Evolutionary conservation across 352 stramenopile genomes (phyloP).

Genomic region (Achlya hypogyna): DNA sequence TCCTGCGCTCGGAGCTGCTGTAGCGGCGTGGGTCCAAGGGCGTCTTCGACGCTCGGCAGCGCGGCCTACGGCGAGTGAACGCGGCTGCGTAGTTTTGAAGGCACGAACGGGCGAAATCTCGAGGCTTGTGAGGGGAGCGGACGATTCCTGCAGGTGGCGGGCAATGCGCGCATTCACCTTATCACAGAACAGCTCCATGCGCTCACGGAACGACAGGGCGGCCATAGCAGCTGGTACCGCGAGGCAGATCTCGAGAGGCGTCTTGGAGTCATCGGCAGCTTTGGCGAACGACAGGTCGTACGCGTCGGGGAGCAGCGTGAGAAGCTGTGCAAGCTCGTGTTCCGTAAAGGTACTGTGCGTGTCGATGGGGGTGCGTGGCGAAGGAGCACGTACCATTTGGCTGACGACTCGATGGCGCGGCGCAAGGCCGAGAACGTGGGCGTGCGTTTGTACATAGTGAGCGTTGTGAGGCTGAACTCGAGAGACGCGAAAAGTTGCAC

Average conservation of each 20-base stretch:
- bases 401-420: slow-evolving; percentile 55
- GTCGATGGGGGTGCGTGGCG: not conserved
- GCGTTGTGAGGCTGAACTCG: slow-evolving; percentile 57
- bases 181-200: slow-evolving; percentile 10
- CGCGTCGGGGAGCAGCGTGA: slow-evolving; percentile 2
- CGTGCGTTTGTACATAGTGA: slow-evolving; percentile 64
- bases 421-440: slow-evolving; percentile 53
- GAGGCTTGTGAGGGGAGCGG: not conserved
- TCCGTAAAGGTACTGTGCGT: slow-evolving; percentile 1
- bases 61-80: not conserved
- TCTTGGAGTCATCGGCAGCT: not conserved
- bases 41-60: not conserved
- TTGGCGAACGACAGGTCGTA: slow-evolving; percentile 15
- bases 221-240: not conserved
- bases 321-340: slow-evolving; percentile 2
- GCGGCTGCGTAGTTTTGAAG: not conserved
- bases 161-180: not conserved
- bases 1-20: slow-evolving; percentile 9
- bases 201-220: slow-evolving; percentile 6
- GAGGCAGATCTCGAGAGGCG: not conserved
- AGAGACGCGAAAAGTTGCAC: slow-evolving; percentile 53
- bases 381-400: slow-evolving; percentile 29
- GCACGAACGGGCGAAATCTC: slow-evolving; percentile 2
- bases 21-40: slow-evolving; percentile 8
- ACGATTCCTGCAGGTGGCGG: not conserved